Percentiles rank a stretch among this genome's conserved stretches.
These are phyloP conservation scores for Alternaria triticina DNA, from an alignment of 2,329 filamentous ascomycete genomes.

Conservation along the genomic window DNA sequence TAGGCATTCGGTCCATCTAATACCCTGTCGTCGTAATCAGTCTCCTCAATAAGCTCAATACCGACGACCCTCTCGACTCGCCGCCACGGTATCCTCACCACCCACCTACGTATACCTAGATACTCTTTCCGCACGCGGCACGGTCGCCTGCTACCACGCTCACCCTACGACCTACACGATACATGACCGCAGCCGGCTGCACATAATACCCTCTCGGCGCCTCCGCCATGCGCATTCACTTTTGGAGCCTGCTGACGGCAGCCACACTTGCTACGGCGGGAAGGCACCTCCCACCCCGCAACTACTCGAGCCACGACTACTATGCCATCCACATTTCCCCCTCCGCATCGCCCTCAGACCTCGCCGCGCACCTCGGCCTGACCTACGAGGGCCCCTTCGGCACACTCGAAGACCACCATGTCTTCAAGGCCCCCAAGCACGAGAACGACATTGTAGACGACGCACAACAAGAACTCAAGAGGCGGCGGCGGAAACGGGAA, in stretches of 20 bases:
- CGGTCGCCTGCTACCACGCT: slow-evolving; percentile 1
- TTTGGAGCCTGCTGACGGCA: slow-evolving; percentile 50
- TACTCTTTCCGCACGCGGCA: not conserved
- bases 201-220: slow-evolving; percentile 13
- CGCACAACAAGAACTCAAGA: slow-evolving; percentile 59
- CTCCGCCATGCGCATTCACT: slow-evolving; percentile 49
- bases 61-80: slow-evolving; percentile 8
- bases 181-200: slow-evolving; percentile 26
- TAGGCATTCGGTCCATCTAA: not conserved
- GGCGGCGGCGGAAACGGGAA: slow-evolving; percentile 68
- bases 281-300: slow-evolving; percentile 61
- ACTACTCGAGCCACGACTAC: slow-evolving; percentile 85
- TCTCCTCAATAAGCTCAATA: slow-evolving; percentile 24
- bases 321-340: slow-evolving; percentile 86
- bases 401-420: slow-evolving; percentile 78
- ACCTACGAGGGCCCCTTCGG: slow-evolving; percentile 82
- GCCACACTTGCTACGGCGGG: slow-evolving; percentile 40
- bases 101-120: not conserved
- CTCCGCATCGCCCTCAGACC: slow-evolving; percentile 67
- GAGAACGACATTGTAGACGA: slow-evolving; percentile 62
- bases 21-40: slow-evolving; percentile 8
- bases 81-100: slow-evolving; percentile 15
- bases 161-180: slow-evolving; percentile 1
- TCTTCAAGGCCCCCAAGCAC: slow-evolving; percentile 74
- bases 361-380: slow-evolving; percentile 77